Percentiles rank a stretch among this genome's conserved stretches.
phyloP scores from a whole-genome alignment of 1,284 basidiomycete genomes.

The Golubevia sp. region DNA sequence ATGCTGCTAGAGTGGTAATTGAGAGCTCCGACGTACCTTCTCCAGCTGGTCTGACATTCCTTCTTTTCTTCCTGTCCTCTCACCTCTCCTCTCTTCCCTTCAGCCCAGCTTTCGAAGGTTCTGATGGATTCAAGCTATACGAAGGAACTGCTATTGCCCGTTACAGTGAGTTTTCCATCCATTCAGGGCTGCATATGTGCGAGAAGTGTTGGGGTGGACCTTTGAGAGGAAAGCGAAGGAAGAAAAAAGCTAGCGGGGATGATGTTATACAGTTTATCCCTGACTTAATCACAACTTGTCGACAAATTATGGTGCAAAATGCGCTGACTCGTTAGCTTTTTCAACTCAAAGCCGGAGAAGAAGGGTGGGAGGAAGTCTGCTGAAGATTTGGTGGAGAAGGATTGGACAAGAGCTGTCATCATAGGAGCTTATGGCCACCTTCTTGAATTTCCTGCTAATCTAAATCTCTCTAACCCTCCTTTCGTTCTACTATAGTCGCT shows the following conservation, averaged over 20 bases:
- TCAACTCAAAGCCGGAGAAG: too few relatives aligned
- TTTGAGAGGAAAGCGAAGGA: too few relatives aligned
- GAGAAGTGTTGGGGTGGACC: too few relatives aligned
- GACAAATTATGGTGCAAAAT: conserved; percentile 25
- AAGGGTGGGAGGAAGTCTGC: not conserved
- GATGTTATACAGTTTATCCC: too few relatives aligned
- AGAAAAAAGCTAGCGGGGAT: too few relatives aligned
- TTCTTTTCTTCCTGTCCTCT: conserved; percentile 16
- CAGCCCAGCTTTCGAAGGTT: conserved; percentile 77
- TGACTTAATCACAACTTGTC: too few relatives aligned
- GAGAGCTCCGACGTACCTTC: not conserved
- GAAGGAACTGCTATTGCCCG: conserved; percentile 82
- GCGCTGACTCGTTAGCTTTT: conserved; percentile 19
- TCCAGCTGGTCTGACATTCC: not conserved
- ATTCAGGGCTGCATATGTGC: too few relatives aligned
- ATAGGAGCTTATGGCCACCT: too few relatives aligned
- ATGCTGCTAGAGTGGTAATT: too few relatives aligned
- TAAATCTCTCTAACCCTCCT: not conserved
- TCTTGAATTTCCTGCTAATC: not conserved
- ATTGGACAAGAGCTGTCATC: not conserved
- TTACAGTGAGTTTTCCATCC: conserved; percentile 74
- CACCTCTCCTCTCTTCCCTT: conserved; percentile 71
- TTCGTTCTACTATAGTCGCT: conserved; percentile 68
- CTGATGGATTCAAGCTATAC: conserved; percentile 78
- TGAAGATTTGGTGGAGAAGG: not conserved